Conservation (phyloP, 2,329 filamentous ascomycete genomes). For the Pyricularia pennisetigena region DNA sequence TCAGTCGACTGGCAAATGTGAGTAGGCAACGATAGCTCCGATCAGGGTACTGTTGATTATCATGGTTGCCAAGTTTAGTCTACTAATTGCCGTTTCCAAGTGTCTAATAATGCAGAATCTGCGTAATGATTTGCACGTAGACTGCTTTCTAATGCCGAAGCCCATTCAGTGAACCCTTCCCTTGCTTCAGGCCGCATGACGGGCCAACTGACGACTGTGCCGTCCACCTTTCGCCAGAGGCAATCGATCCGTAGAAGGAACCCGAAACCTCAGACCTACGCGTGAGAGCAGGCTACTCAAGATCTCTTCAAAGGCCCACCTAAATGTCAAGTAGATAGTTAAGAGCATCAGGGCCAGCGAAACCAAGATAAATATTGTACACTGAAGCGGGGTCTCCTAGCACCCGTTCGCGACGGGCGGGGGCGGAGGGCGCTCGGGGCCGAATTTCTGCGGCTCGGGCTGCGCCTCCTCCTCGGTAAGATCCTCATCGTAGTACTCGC, state of each 20-base stretch:
- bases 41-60: not conserved
- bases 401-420: slow-evolving; percentile 11
- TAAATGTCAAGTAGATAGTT: not conserved
- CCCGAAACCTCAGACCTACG: not conserved
- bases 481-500: slow-evolving; percentile 14
- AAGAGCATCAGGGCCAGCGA: not conserved
- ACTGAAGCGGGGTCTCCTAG: slow-evolving; percentile 3
- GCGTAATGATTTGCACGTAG: not conserved
- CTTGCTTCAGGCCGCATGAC: not conserved
- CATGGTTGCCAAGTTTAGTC: not conserved
- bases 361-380: not conserved
- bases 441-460: slow-evolving; percentile 30
- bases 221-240: not conserved
- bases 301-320: not conserved
- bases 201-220: not conserved
- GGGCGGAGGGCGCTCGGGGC: slow-evolving; percentile 36
- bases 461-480: slow-evolving; percentile 19
- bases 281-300: not conserved
- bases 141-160: not conserved
- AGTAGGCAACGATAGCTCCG: not conserved
- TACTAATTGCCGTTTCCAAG: not conserved
- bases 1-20: not conserved
- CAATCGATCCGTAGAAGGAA: not conserved
- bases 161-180: not conserved
- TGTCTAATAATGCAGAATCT: not conserved